A percentile compares a stretch with the other conserved stretches of the same genome.
Conservation (phyloP, 1,139 yeast genomes). For the Candida sojae region DNA sequence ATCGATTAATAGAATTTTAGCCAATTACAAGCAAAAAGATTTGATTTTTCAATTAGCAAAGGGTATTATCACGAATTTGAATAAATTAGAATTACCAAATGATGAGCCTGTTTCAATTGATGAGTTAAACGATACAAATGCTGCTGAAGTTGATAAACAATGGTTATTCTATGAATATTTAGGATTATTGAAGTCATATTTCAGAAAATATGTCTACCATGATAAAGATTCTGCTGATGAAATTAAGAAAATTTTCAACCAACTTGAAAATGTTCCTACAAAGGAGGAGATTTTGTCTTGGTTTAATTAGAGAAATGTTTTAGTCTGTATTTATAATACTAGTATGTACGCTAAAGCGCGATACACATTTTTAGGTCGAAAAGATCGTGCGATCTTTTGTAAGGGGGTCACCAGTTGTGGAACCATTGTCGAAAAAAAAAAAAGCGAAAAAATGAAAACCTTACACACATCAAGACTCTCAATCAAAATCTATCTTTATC, state of each 20-base stretch:
- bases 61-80: constrained; percentile 38
- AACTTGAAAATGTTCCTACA: constrained; percentile 27
- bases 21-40: constrained; percentile 18
- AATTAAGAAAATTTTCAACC: constrained; percentile 20
- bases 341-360: neutral
- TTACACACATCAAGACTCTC: no score
- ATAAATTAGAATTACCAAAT: constrained; percentile 28
- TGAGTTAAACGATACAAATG: constrained; percentile 27
- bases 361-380: no score
- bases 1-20: constrained; percentile 39
- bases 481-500: no score
- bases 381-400: no score
- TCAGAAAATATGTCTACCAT: constrained; percentile 28
- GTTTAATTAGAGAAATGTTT: constrained; percentile 17
- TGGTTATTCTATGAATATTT: constrained; percentile 48
- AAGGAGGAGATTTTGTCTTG: constrained; percentile 31
- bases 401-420: no score
- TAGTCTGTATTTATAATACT: neutral
- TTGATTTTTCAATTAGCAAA: constrained; percentile 36
- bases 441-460: neutral
- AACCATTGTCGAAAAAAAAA: neutral
- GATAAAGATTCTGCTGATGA: constrained; percentile 23
- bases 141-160: constrained; percentile 34
- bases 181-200: constrained; percentile 43
- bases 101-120: constrained; percentile 27